A percentile compares a stretch with the other conserved stretches of the same genome.
These are phyloP conservation scores for Magnolia officinalis DNA, from an alignment of 164 flowering plant genomes.

Conservation along the genomic window DNA sequence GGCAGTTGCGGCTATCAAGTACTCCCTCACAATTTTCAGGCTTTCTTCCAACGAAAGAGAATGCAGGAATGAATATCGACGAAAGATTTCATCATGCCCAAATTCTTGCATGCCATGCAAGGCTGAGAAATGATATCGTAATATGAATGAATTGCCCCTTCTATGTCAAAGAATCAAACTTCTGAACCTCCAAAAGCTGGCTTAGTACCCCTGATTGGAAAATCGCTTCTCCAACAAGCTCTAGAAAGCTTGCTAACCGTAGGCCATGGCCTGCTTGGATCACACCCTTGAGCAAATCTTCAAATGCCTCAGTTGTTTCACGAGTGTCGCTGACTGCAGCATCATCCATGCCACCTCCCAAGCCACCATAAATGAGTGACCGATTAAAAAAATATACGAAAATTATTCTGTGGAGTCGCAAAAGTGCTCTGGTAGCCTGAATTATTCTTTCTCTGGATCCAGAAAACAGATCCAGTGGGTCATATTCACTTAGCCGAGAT, in stretches of 20 bases:
- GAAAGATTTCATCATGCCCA: conserved; percentile 28
- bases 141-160: conserved; percentile 95
- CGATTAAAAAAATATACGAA: conserved; percentile 84
- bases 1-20: conserved; percentile 85
- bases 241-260: conserved; percentile 42
- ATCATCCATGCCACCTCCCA: conserved; percentile 36
- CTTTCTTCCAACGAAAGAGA: conserved; percentile 63
- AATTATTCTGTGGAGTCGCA: conserved; percentile 81
- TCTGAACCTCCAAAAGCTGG: conserved; percentile 71
- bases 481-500: conserved; percentile 64
- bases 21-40: conserved; percentile 70
- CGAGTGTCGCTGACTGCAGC: conserved; percentile 15
- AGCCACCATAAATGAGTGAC: conserved; percentile 54
- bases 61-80: conserved; percentile 48
- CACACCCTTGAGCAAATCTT: conserved; percentile 44
- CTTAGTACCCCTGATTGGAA: conserved; percentile 51
- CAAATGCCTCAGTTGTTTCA: conserved; percentile 37
- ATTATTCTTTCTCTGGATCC: conserved; percentile 58
- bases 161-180: conserved; percentile 81
- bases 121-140: conserved; percentile 73
- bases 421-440: conserved; percentile 65
- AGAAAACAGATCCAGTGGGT: conserved; percentile 87
- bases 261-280: conserved; percentile 54
- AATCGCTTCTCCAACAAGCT: conserved; percentile 63
- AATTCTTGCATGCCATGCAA: conserved; percentile 52